These are phyloP conservation scores for Phaeomoniella chlamydospora DNA, from an alignment of 2,329 filamentous ascomycete genomes.

Conservation along the genomic window DNA sequence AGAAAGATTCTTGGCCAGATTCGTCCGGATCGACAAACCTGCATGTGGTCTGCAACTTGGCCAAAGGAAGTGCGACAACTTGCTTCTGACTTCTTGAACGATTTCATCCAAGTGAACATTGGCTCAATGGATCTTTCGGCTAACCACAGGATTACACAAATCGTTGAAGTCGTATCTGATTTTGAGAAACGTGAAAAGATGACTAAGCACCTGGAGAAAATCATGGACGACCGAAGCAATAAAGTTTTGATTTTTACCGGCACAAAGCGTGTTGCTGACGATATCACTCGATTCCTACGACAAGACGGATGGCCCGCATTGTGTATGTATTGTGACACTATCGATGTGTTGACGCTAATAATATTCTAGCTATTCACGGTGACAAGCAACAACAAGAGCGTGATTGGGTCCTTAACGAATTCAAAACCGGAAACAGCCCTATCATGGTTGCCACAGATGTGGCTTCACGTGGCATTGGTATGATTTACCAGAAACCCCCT, in stretches of 20 bases:
- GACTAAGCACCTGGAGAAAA: constrained; percentile 93
- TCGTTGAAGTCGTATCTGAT: constrained; percentile 90
- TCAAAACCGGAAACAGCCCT: constrained; percentile 98
- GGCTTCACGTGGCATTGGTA: constrained; percentile 99
- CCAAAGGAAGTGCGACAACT: constrained; percentile 94
- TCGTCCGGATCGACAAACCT: constrained; percentile 93
- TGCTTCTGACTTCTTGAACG: constrained; percentile 76
- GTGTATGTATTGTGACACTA: too few species aligned
- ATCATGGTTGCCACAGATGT: constrained; percentile 99
- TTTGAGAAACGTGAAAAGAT: constrained; percentile 96
- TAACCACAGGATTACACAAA: constrained; percentile 95
- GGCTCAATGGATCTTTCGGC: constrained; percentile 90
- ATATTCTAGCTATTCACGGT: constrained; percentile 76
- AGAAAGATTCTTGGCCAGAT: constrained; percentile 98
- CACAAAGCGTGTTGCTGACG: constrained; percentile 84
- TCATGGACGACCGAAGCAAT: constrained; percentile 93
- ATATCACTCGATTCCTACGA: constrained; percentile 92
- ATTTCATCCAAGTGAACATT: constrained; percentile 98
- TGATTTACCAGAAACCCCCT: constrained; percentile 45
- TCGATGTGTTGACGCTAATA: background rate
- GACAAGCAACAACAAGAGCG: constrained; percentile 99
- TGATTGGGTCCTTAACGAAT: constrained; percentile 98
- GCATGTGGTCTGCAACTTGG: constrained; percentile 99
- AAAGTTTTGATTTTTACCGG: constrained; percentile 89
- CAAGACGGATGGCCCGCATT: constrained; percentile 96